These are phyloP conservation scores for Tylopilus subfusipes DNA, from an alignment of 768 basidiomycete species.

Conservation along the genomic window DNA sequence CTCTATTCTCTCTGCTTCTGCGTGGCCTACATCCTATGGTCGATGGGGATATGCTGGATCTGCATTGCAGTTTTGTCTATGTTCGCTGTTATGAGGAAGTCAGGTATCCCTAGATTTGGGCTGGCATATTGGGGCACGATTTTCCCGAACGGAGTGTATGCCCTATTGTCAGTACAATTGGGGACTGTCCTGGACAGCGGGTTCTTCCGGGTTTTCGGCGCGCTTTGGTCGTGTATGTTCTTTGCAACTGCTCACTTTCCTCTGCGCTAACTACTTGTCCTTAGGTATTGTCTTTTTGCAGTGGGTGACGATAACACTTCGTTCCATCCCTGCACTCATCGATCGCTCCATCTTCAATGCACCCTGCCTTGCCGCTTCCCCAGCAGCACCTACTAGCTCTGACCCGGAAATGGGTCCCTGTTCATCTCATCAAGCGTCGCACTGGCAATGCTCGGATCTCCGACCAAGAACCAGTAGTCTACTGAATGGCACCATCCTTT, in stretches of 20 bases:
- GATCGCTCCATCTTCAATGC: conserved; percentile 47
- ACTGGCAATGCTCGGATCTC: background rate
- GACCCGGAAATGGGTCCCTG: conserved; percentile 12
- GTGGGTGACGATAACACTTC: conserved; percentile 40
- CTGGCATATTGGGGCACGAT: conserved; percentile 53
- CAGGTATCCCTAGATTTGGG: conserved; percentile 39
- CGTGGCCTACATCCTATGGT: conserved; percentile 48
- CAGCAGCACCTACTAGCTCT: background rate
- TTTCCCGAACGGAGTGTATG: conserved; percentile 55
- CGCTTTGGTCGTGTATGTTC: conserved; percentile 48
- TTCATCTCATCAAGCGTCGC: background rate
- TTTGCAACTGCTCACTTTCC: background rate
- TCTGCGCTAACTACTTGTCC: background rate
- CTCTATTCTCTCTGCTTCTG: conserved; percentile 44
- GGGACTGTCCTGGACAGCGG: conserved; percentile 45
- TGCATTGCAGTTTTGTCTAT: conserved; percentile 42
- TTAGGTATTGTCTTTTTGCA: conserved; percentile 40
- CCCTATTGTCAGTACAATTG: conserved; percentile 47
- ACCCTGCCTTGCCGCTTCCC: conserved; percentile 36
- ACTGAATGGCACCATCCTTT: background rate
- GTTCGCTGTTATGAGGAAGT: conserved; percentile 28
- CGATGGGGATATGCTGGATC: conserved; percentile 54
- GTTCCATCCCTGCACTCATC: conserved; percentile 43
- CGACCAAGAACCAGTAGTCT: background rate
- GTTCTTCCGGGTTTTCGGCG: conserved; percentile 52